phyloP scores from a whole-genome alignment of 129 eudicot genomes.

The Solidago caesia region DNA sequence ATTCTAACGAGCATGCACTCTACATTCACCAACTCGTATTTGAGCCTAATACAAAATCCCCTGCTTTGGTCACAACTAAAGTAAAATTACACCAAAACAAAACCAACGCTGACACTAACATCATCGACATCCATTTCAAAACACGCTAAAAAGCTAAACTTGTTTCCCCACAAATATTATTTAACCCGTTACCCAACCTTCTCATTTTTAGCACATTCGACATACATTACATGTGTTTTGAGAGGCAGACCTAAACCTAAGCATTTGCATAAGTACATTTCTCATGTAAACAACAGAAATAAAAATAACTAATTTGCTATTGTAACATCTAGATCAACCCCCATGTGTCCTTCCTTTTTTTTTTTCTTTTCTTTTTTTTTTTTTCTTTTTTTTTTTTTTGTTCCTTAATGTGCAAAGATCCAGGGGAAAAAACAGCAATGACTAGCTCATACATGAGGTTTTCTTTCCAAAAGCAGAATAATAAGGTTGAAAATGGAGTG shows the following conservation, averaged over 20 bases:
- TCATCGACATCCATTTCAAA: no score
- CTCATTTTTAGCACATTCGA: neutral
- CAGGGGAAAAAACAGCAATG: slow-evolving; percentile 29
- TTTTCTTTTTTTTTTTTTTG: slow-evolving; percentile 1
- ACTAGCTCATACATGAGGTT: slow-evolving; percentile 16
- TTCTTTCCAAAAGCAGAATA: slow-evolving; percentile 37
- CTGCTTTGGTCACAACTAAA: no score
- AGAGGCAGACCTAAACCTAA: slow-evolving; percentile 1
- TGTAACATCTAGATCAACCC: no score
- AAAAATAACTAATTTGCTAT: no score
- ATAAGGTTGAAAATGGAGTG: slow-evolving; percentile 36
- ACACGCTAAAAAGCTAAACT: no score
- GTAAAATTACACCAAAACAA: no score
- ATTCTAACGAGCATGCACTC: no score
- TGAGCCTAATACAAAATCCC: no score
- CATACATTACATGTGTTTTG: neutral
- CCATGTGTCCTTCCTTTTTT: neutral
- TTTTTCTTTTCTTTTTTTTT: no score
- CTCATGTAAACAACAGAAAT: no score
- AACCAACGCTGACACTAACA: no score
- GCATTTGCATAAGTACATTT: neutral
- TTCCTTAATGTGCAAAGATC: slow-evolving; percentile 21
- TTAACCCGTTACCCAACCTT: neutral
- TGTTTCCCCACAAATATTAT: neutral
- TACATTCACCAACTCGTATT: no score